These are phyloP conservation scores for Clavulina sp. DNA, from an alignment of 768 basidiomycete species.

Conservation along the genomic window DNA sequence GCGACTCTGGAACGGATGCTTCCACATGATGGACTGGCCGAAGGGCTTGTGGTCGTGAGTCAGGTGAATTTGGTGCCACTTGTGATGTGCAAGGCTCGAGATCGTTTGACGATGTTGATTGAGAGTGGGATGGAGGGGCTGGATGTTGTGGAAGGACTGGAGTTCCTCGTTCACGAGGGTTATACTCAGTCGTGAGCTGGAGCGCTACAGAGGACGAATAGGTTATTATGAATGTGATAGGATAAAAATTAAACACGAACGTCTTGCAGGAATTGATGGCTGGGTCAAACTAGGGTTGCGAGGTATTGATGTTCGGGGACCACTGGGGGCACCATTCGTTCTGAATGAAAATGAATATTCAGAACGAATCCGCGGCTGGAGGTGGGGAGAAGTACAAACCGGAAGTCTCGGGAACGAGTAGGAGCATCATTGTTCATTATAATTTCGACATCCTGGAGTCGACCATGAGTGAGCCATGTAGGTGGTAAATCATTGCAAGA, in stretches of 20 bases:
- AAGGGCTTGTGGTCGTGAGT: not conserved
- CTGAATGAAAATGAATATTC: conserved; percentile 19
- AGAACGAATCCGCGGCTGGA: conserved; percentile 1
- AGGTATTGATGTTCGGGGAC: conserved; percentile 16
- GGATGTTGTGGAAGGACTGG: conserved; percentile 10
- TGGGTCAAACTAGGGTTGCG: conserved; percentile 2
- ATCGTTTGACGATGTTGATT: not conserved
- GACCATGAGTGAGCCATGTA: not conserved
- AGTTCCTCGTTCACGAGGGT: conserved; percentile 12
- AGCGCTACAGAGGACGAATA: not conserved
- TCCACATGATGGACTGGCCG: not conserved
- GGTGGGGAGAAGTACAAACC: conserved; percentile 29
- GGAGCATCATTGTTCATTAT: conserved; percentile 55
- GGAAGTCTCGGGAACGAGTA: conserved; percentile 54
- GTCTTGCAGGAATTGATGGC: not conserved
- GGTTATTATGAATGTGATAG: not conserved
- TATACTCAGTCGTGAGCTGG: conserved; percentile 14
- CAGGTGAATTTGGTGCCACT: too few species aligned
- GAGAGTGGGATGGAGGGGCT: not conserved
- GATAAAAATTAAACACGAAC: conserved; percentile 7
- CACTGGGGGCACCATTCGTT: conserved; percentile 16
- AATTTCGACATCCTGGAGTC: conserved; percentile 63
- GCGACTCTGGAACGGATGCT: not conserved
- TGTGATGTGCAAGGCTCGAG: too few species aligned
- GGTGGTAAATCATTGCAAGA: not conserved